Base-by-base conservation (phyloP, 352 stramenopile species). In the Pythium coloratum region DNA sequence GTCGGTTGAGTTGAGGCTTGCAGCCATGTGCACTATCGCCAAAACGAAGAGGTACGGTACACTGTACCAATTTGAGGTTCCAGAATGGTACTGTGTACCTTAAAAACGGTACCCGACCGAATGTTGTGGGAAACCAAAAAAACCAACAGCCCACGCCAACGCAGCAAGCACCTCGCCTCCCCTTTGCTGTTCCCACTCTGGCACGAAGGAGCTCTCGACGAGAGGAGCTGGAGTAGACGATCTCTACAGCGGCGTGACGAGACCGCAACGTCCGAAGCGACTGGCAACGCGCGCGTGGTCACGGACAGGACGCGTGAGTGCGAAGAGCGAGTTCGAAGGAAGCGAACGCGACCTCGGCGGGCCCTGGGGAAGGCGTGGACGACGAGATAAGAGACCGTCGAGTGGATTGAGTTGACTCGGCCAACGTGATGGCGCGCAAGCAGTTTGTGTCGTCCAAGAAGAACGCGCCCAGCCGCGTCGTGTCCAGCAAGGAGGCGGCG, bases 361-460 rank as follows among this genome's bases (percentile, higher is more conserved):
- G 9, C 16, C 13, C 8, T 20, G 6, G 9, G 55, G 5, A 49
- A 16, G 26, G 28, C 13, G 50, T 62, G 38, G 44, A 62, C 5
- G 40, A 33, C 53, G 62, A 67, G 60, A 55, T 6, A 53, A 32
- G 16, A 53, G 46, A 32, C 2, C 36, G 8, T 26, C 42, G 12
- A 24, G 18, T 18, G 42, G 14, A 50, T 6, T 6, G n/a, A 53
- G 46, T 30, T 20, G 42, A 53, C 16, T 30, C 1, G 6, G 3
- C 10, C 9, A 32, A 7, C n/a, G 55, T 53, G 54, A 94, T 94
- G 86, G 86, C 86, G 44, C 82, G 88, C 62, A 89, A 90, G 71
- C 86, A 91, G 72, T 92, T 94, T 61, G 86, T 94, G 42, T 94
- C 86, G 34, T 94, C 82, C 66, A 94, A 91, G 78, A 94, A 94